phyloP scores from a whole-genome alignment of 805 yeast species.

The Candida manassasensis region DNA sequence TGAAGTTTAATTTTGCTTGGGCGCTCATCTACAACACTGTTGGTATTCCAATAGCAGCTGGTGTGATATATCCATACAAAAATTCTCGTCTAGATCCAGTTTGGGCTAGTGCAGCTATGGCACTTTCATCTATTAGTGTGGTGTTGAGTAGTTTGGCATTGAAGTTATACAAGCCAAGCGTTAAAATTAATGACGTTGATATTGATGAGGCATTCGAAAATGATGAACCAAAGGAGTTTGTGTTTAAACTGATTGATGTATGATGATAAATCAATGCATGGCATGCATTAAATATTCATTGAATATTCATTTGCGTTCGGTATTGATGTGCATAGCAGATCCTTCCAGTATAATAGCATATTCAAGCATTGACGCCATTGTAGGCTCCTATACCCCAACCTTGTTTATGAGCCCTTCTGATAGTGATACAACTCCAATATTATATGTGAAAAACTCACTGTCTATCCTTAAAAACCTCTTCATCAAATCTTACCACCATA shows the following conservation, averaged over 20 bases:
- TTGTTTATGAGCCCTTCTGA: too few relatives aligned
- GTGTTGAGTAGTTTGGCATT: conserved; percentile 52
- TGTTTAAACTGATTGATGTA: too few relatives aligned
- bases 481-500: conserved; percentile 70
- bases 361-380: too few relatives aligned
- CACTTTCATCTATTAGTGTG: conserved; percentile 54
- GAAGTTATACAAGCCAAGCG: conserved; percentile 41
- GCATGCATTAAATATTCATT: too few relatives aligned
- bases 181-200: conserved; percentile 13
- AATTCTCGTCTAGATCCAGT: conserved; percentile 55
- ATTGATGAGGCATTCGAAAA: conserved; percentile 7
- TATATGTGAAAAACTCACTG: background rate
- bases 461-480: conserved; percentile 31
- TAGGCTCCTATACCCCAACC: too few relatives aligned
- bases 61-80: conserved; percentile 53
- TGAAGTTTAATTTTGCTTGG: conserved; percentile 57
- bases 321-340: too few relatives aligned
- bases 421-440: background rate
- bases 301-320: too few relatives aligned
- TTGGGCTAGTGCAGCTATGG: conserved; percentile 69
- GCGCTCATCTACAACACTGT: conserved; percentile 52
- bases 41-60: conserved; percentile 65
- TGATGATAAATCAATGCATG: too few relatives aligned
- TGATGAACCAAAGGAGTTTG: conserved; percentile 8
- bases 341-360: too few relatives aligned